phyloP scores from a whole-genome alignment of 2,329 filamentous ascomycete species.

The Albophoma yamanashiensis region DNA sequence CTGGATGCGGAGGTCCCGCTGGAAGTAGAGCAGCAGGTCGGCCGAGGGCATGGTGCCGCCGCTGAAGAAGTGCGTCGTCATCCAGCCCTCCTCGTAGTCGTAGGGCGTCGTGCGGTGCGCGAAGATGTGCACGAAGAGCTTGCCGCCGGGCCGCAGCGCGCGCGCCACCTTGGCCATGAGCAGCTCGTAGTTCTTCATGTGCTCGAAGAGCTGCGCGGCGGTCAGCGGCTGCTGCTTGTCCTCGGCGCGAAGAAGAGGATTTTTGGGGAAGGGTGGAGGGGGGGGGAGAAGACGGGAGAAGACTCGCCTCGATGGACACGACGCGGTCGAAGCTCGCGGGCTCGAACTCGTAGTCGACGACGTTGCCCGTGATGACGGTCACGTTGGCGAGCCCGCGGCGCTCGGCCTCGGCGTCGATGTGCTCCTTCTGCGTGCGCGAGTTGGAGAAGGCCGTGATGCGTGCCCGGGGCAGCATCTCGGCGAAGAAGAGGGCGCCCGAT shows the following conservation, averaged over 20 bases:
- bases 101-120: constrained; percentile 54
- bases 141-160: constrained; percentile 50
- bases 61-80: constrained; percentile 64
- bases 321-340: constrained; percentile 50
- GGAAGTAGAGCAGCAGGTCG: constrained; percentile 57
- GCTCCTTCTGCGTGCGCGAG: constrained; percentile 55
- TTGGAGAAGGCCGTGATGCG: constrained; percentile 59
- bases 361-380: constrained; percentile 54
- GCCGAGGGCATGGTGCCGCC: constrained; percentile 62
- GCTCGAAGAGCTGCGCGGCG: constrained; percentile 50
- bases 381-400: constrained; percentile 49
- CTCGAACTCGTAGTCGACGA: constrained; percentile 55
- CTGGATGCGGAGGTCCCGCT: constrained; percentile 47
- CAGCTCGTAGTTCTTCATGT: constrained; percentile 66
- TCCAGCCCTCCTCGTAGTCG: constrained; percentile 63
- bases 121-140: constrained; percentile 62
- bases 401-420: constrained; percentile 50
- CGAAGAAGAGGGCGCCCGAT: constrained; percentile 53
- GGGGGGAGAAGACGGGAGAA: too few relatives aligned
- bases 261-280: too few relatives aligned
- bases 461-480: constrained; percentile 51
- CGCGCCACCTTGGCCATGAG: constrained; percentile 52
- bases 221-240: not conserved
- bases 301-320: constrained; percentile 46
- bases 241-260: too few relatives aligned